A percentile compares a stretch with the other conserved stretches of the same genome.
Evolutionary conservation across 805 yeast genomes (phyloP).

Genomic region (Saccharomycopsis vini): DNA sequence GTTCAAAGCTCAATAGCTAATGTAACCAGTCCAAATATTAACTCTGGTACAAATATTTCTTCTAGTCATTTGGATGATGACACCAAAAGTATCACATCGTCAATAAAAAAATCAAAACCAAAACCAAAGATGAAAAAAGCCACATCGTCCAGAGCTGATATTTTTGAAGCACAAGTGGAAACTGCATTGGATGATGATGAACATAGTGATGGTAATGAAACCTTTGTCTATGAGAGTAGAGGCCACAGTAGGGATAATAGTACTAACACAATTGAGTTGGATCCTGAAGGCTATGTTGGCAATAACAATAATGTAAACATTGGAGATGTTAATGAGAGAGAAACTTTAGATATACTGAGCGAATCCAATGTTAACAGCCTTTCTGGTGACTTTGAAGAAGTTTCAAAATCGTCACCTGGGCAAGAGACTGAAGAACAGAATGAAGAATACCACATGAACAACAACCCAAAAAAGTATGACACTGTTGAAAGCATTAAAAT

Average conservation of each 20-base stretch:
- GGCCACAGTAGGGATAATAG: constrained; percentile 16
- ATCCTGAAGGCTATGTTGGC: not conserved
- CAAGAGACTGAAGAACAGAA: too few relatives aligned
- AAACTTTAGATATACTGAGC: too few relatives aligned
- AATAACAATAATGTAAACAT: too few relatives aligned
- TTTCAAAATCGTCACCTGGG: too few relatives aligned
- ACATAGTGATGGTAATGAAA: constrained; percentile 84
- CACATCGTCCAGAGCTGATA: constrained; percentile 71
- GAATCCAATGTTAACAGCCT: too few relatives aligned
- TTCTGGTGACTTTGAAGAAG: too few relatives aligned
- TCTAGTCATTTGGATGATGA: constrained; percentile 13
- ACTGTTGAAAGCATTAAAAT: not conserved
- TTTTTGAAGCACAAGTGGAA: constrained; percentile 91
- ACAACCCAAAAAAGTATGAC: not conserved
- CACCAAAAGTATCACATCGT: constrained; percentile 11
- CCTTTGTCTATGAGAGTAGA: constrained; percentile 80
- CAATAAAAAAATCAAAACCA: constrained; percentile 9
- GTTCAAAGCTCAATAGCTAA: not conserved
- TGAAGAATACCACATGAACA: too few relatives aligned
- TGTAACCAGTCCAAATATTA: not conserved
- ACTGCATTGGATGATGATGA: constrained; percentile 88
- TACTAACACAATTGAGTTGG: constrained; percentile 15
- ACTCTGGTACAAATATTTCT: not conserved
- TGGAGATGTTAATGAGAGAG: too few relatives aligned
- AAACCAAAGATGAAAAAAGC: constrained; percentile 31